phyloP scores from a whole-genome alignment of 129 eudicot genomes.

The Escallonia herrerae region DNA sequence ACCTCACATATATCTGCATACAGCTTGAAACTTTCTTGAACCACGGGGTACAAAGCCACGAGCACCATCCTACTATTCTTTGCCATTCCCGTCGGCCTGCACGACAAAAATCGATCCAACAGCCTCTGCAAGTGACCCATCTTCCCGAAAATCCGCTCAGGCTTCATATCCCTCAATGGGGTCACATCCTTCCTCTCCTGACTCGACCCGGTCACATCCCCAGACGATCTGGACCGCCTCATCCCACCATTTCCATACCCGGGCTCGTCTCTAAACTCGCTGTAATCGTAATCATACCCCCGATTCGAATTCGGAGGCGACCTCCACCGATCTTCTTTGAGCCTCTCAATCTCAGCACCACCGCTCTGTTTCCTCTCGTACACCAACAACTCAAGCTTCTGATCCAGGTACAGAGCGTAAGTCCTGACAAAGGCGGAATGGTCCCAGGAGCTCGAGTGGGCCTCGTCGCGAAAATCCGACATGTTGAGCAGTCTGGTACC shows the following conservation, averaged over 20 bases:
- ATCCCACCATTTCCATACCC: conserved; percentile 37
- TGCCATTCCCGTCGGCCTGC: conserved; percentile 70
- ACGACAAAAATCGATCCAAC: conserved; percentile 61
- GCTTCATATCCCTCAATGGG: conserved; percentile 69
- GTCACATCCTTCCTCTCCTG: conserved; percentile 44
- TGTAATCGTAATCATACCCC: conserved; percentile 42
- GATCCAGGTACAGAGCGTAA: conserved; percentile 65
- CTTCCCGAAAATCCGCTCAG: conserved; percentile 70
- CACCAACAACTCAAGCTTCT: conserved; percentile 53
- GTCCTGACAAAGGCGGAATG: conserved; percentile 77
- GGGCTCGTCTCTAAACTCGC: conserved; percentile 39
- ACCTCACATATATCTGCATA: conserved; percentile 79
- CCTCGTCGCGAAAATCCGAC: conserved; percentile 77
- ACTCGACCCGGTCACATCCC: conserved; percentile 41
- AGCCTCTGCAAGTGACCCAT: conserved; percentile 82
- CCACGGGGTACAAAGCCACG: conserved; percentile 58
- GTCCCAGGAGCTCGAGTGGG: conserved; percentile 79
- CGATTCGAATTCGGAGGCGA: conserved; percentile 46
- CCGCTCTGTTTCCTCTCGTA: conserved; percentile 43
- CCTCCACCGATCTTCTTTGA: conserved; percentile 50
- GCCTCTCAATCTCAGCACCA: conserved; percentile 35
- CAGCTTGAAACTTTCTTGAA: conserved; percentile 72
- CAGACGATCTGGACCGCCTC: conserved; percentile 61
- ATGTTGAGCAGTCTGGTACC: conserved; percentile 69
- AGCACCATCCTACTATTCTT: conserved; percentile 66